phyloP scores from a whole-genome alignment of 805 yeast species.

The Starmera pachycereana region DNA sequence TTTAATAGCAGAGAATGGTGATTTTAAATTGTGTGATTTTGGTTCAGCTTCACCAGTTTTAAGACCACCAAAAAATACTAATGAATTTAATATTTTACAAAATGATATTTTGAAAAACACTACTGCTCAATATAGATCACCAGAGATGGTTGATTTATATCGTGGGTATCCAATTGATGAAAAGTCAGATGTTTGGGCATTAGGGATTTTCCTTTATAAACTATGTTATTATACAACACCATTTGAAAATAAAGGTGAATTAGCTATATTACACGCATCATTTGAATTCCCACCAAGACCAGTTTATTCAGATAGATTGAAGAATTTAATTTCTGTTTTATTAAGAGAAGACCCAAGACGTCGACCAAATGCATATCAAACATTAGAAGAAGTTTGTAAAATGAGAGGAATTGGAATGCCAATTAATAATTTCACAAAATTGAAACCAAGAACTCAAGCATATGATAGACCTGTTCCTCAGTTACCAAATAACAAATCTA shows the following conservation, averaged over 20 bases:
- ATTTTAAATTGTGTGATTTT: conserved; percentile 69
- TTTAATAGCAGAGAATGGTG: conserved; percentile 44
- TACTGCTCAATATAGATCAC: conserved; percentile 77
- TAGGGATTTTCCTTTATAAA: conserved; percentile 70
- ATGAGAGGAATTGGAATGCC: conserved; percentile 44
- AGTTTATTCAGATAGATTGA: conserved; percentile 48
- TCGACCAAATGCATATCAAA: conserved; percentile 66
- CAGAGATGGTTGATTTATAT: conserved; percentile 73
- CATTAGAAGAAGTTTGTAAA: conserved; percentile 55
- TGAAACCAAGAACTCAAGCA: conserved; percentile 9
- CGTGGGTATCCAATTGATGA: conserved; percentile 67
- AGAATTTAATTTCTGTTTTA: conserved; percentile 50
- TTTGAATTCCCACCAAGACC: conserved; percentile 47
- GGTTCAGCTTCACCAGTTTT: conserved; percentile 66
- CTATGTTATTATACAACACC: conserved; percentile 78
- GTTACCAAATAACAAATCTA: neutral
- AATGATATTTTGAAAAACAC: conserved; percentile 70
- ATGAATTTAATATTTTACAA: conserved; percentile 48
- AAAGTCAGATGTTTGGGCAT: conserved; percentile 79
- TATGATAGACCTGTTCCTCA: neutral
- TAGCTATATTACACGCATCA: conserved; percentile 48
- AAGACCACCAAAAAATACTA: conserved; percentile 50
- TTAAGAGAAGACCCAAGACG: conserved; percentile 56
- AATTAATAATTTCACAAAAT: conserved; percentile 26
- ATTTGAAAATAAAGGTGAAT: conserved; percentile 57